These are phyloP conservation scores for Lactarius evosmus DNA, from an alignment of 768 basidiomycete species.

Conservation along the genomic window DNA sequence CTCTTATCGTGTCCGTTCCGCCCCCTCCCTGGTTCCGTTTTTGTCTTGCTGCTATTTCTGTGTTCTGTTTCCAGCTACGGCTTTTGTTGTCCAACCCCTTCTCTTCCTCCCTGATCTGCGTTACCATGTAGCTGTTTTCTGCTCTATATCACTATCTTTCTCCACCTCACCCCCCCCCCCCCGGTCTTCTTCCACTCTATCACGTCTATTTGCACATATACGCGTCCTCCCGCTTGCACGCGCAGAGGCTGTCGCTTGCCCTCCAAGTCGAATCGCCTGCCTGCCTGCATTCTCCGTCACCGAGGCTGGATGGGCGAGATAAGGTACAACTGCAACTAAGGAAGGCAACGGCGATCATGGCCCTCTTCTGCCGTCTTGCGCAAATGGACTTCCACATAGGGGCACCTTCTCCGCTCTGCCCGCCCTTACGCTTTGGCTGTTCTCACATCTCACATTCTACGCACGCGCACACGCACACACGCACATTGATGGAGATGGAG, in stretches of 20 bases:
- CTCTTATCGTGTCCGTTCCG: background rate
- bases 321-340: background rate
- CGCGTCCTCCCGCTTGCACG: background rate
- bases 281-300: too few species aligned
- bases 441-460: background rate
- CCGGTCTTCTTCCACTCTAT: background rate
- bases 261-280: background rate
- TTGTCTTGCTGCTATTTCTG: background rate
- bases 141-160: conserved; percentile 12
- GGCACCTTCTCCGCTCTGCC: background rate
- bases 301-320: background rate
- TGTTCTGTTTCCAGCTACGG: background rate
- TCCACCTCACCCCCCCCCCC: background rate
- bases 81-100: conserved; percentile 6
- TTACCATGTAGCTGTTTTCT: background rate
- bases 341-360: background rate
- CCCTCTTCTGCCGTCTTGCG: background rate
- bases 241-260: background rate
- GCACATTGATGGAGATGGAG: too few species aligned
- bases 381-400: background rate
- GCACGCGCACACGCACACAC: background rate
- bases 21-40: conserved; percentile 3
- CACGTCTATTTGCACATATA: background rate
- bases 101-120: background rate
- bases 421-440: background rate